Base-by-base conservation (phyloP, 768 basidiomycete species). In the Termitomyces sp. region DNA sequence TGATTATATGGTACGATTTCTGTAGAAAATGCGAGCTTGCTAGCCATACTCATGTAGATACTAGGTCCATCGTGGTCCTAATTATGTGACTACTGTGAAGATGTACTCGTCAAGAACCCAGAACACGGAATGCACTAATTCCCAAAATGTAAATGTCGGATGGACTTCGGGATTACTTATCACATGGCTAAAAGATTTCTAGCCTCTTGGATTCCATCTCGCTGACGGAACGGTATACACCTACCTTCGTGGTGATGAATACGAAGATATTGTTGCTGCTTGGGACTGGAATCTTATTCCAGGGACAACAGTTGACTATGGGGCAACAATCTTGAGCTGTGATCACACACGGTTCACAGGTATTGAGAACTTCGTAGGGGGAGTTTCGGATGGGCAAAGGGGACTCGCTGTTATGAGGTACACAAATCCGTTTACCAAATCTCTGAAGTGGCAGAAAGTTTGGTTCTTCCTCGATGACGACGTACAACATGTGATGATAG, bases 221-320 rank as follows among this genome's bases (percentile, higher is more conserved):
- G 77, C 85, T 4, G 85, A 88, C 54, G 88, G 87, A 3, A 77
- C 78, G 0, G 66, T 83, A 10, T 83, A 85, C 66, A 89, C 83
- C 0, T 88, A 89, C 67, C 63, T 85, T 23, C 70, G 71, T 48
- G 89, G 88, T 14, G 72, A 82, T 62, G 88, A 90, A 67, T 90
- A 89, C 65, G 84, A 87, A 64, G 86, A 89, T 62, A 89, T 89
- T 34, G 71, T 82, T 4, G 87, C 82, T 3, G 75, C 82, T 2
- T 87, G 87, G 87, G 86, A 90, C 68, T 90, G 89, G 89, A 83
- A 88, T 61, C 76, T 87, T 7, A 83, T 90, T 44, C 88, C 89
- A 7, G 88, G 89, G 0, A 89, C 75, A 34, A 90, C 89, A 2
- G 76, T 79, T 37, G 84, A 89, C 65, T 87, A 87, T 63, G 73